Percentiles rank a stretch among this genome's conserved stretches.
Conservation (phyloP, 805 yeast genomes). For the Saccharomyces jurei region DNA sequence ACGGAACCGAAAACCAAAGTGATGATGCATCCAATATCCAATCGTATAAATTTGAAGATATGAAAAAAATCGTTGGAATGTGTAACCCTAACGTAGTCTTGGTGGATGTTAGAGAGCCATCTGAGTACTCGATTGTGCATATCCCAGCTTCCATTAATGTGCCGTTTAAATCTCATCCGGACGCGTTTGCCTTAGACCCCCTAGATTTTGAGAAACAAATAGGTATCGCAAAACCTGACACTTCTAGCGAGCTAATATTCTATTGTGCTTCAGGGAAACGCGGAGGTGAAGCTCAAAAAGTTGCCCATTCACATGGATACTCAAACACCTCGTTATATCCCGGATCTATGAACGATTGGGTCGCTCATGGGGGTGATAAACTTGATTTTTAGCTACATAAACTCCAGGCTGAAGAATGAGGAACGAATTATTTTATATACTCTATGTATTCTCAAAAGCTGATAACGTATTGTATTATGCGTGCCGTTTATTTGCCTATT, state of each 20-base stretch:
- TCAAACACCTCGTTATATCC: slow-evolving; percentile 63
- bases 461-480: background rate
- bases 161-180: slow-evolving; percentile 78
- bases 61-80: slow-evolving; percentile 37
- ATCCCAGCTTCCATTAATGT: slow-evolving; percentile 79
- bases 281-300: slow-evolving; percentile 70
- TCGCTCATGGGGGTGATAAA: slow-evolving; percentile 24
- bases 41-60: slow-evolving; percentile 42
- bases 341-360: slow-evolving; percentile 84
- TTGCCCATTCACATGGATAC: slow-evolving; percentile 80
- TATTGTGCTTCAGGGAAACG: slow-evolving; percentile 86
- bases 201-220: slow-evolving; percentile 67
- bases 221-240: slow-evolving; percentile 65
- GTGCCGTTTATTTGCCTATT: background rate
- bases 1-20: slow-evolving; percentile 13
- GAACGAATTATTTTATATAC: background rate
- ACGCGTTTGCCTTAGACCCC: slow-evolving; percentile 63
- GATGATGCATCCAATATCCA: background rate
- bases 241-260: slow-evolving; percentile 59
- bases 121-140: slow-evolving; percentile 57
- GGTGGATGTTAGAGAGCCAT: slow-evolving; percentile 83
- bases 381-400: slow-evolving; percentile 6
- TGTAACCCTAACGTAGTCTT: slow-evolving; percentile 43
- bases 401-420: background rate
- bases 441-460: background rate